phyloP scores from a whole-genome alignment of 2,329 filamentous ascomycete genomes.

The Aspergillus sp. region DNA sequence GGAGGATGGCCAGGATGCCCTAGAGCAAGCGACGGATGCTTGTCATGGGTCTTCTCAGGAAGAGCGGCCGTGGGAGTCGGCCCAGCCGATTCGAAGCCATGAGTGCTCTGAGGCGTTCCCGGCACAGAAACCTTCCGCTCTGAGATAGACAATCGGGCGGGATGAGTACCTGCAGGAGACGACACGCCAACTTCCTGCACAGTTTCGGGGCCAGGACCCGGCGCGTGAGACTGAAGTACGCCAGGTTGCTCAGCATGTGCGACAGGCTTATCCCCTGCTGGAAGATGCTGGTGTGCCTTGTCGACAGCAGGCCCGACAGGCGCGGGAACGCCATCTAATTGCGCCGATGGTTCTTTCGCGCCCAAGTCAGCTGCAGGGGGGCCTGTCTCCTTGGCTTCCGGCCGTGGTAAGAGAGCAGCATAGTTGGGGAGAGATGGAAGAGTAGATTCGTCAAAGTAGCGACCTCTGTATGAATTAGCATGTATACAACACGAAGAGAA shows the following conservation, averaged over 20 bases:
- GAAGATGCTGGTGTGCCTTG: conserved; percentile 1
- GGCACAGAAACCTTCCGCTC: conserved; percentile 12
- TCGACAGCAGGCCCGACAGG: conserved; percentile 4
- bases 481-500: conserved; percentile 6
- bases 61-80: conserved; percentile 8
- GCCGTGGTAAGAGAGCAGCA: conserved; percentile 25
- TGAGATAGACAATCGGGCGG: conserved; percentile 47
- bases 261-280: conserved; percentile 5
- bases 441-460: conserved; percentile 51
- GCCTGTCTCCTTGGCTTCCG: conserved; percentile 14
- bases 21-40: conserved; percentile 21
- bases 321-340: conserved; percentile 10
- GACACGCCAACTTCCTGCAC: conserved; percentile 7
- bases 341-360: conserved; percentile 17
- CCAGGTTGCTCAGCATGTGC: conserved; percentile 7
- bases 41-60: conserved; percentile 21
- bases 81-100: conserved; percentile 17
- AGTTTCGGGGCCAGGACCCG: conserved; percentile 7
- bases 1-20: conserved; percentile 15
- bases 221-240: conserved; percentile 6
- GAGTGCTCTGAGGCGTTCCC: conserved; percentile 18
- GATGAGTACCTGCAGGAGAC: conserved; percentile 32
- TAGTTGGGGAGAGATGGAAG: conserved; percentile 38
- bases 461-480: conserved; percentile 41
- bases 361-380: conserved; percentile 33